phyloP scores from a whole-genome alignment of 2,329 filamentous ascomycete genomes.

The Ceratocystis eucalypticola region DNA sequence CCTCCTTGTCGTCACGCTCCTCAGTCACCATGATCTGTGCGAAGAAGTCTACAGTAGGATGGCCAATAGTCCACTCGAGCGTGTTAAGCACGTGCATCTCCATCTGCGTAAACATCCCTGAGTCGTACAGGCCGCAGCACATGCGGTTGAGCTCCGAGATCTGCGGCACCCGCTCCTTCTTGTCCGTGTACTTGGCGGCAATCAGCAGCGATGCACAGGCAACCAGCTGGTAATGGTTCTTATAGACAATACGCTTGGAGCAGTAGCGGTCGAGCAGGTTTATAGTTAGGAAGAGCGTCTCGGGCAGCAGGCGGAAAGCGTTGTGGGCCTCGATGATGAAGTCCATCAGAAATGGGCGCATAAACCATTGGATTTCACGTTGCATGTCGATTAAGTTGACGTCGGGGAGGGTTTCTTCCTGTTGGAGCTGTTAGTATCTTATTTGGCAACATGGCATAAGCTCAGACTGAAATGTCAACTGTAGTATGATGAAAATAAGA shows the following conservation, averaged over 20 bases:
- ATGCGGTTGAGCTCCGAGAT: constrained; percentile 96
- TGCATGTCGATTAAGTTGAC: constrained; percentile 98
- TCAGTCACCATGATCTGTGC: constrained; percentile 76
- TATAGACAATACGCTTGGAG: constrained; percentile 94
- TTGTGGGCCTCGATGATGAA: constrained; percentile 95
- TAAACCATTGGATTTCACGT: constrained; percentile 98
- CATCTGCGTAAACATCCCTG: constrained; percentile 99
- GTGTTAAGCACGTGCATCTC: constrained; percentile 99
- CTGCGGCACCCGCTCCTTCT: constrained; percentile 96
- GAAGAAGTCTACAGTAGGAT: constrained; percentile 92
- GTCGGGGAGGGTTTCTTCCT: constrained; percentile 80
- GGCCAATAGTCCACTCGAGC: constrained; percentile 87
- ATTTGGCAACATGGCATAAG: constrained; percentile 1
- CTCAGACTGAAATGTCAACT: not conserved
- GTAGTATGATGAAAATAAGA: not conserved
- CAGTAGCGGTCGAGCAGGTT: constrained; percentile 97
- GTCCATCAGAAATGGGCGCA: constrained; percentile 95
- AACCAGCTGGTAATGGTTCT: constrained; percentile 96
- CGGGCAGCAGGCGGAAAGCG: constrained; percentile 83
- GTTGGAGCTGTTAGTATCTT: not conserved
- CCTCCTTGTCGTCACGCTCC: constrained; percentile 64
- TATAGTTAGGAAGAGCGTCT: constrained; percentile 89
- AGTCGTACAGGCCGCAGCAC: constrained; percentile 97
- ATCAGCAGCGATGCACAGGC: constrained; percentile 93
- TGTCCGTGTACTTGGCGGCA: constrained; percentile 95